phyloP scores from a whole-genome alignment of 176 grass and related monocot genomes.

The Cenchrus americanus region DNA sequence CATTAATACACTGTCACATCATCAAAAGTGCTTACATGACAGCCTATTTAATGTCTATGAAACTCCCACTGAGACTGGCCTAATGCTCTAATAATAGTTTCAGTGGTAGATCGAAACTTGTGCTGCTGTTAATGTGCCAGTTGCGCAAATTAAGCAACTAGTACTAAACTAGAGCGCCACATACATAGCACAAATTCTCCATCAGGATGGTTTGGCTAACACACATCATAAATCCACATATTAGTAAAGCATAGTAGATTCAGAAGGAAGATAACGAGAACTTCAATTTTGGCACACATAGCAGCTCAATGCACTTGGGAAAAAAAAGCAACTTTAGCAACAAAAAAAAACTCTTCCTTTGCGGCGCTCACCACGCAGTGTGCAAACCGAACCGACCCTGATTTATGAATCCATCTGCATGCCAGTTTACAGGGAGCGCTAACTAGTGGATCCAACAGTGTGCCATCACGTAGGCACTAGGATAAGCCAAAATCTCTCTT shows the following conservation, averaged over 20 bases:
- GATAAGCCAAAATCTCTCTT: conserved; percentile 47
- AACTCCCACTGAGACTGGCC: too few relatives aligned
- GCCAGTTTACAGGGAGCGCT: not conserved
- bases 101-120: not conserved
- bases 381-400: not conserved
- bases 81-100: not conserved
- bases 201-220: not conserved
- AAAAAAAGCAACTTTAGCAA: not conserved
- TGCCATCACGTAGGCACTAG: conserved; percentile 34
- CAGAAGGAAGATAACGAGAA: conserved; percentile 28
- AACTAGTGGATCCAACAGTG: not conserved
- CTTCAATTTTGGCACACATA: conserved; percentile 15
- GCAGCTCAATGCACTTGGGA: not conserved
- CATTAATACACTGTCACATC: too few relatives aligned
- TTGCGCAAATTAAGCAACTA: not conserved
- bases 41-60: too few relatives aligned
- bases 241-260: conserved; percentile 27
- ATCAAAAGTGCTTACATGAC: too few relatives aligned
- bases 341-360: not conserved
- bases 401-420: conserved; percentile 26
- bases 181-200: conserved; percentile 1
- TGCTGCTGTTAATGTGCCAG: not conserved
- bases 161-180: not conserved
- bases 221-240: not conserved
- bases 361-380: conserved; percentile 1